Conservation (phyloP, 306 rosid species). For the Bauhinia variegata region DNA sequence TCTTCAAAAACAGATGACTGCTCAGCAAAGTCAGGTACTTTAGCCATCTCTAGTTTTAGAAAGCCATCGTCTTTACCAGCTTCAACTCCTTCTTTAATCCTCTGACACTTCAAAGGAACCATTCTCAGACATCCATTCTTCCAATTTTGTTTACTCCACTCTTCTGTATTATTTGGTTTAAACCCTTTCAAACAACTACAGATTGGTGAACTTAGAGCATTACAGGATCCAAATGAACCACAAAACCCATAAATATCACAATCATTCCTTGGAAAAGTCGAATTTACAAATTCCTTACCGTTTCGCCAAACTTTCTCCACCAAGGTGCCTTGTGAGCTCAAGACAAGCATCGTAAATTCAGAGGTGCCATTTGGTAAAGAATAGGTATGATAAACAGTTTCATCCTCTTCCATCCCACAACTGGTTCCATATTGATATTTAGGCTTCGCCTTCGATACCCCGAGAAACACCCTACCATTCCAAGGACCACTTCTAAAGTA, state of each 20-base stretch:
- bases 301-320: neutral
- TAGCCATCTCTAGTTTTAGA: slow-evolving; percentile 20
- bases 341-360: neutral
- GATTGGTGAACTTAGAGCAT: neutral
- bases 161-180: slow-evolving; percentile 23
- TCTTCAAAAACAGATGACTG: neutral
- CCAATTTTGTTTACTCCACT: slow-evolving; percentile 21
- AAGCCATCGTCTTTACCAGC: slow-evolving; percentile 34
- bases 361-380: neutral
- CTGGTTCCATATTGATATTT: slow-evolving; percentile 14
- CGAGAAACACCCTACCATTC: slow-evolving; percentile 35
- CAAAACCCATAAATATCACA: slow-evolving; percentile 47
- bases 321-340: slow-evolving; percentile 15
- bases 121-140: slow-evolving; percentile 33
- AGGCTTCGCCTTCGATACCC: slow-evolving; percentile 8
- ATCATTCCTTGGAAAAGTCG: neutral
- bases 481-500: slow-evolving; percentile 41
- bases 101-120: slow-evolving; percentile 32
- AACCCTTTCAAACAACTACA: slow-evolving; percentile 53
- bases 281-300: neutral
- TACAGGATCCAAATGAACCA: slow-evolving; percentile 27
- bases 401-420: neutral
- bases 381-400: neutral
- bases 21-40: slow-evolving; percentile 40
- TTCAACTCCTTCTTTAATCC: neutral